Evolutionary conservation across 495 filamentous ascomycete genomes (phyloP), one percentile per base, ranked within the genome.

Genomic region (Podospora fimiseda): DNA sequence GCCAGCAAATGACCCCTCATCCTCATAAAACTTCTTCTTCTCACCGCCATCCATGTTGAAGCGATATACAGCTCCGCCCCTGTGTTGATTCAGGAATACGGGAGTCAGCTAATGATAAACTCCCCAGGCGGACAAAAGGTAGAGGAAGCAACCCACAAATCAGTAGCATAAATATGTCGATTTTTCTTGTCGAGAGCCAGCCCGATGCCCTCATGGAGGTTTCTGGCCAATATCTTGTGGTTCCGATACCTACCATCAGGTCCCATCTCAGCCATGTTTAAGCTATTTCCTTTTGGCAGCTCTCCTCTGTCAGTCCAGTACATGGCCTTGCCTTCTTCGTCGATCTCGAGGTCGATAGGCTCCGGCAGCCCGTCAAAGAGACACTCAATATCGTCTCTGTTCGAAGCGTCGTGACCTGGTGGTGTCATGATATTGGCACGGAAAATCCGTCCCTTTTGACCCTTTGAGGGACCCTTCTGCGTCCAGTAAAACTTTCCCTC

Each of bases 291-390:
- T 0, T 61, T 37, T 0, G 75, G 76, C 7, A 69, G 65, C 60
- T 82, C 77, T 1, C 78, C 79, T 1, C 77, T 70, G 53, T 80
- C 78, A 0, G 78, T 80, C 80, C 76, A 81, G 56, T 79, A 81
- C 21, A 81, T 53, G 15, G 46, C 60, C 18, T 65, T 51, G 1
- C 47, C 52, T 14, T 62, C 58, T n/a, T 44, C 51, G 50, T 81
- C 76, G 1, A 81, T 40, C 39, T 77, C 71, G 8, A 81, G 60
- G 59, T 83, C 77, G 60, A 83, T 80, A 1, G 77, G 75, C 52
- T 83, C 79, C 0, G 79, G 78, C 11, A 82, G 56, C 1, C 57
- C 46, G 0, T 73, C 59, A 3, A 74, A 68, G 6, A 81, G 16
- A 0, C 65, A 30, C 55, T 74, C 63, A 37, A 80, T 70, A 55